These are phyloP conservation scores for Taxillus chinensis DNA, from an alignment of 164 flowering plant genomes.

Conservation along the genomic window DNA sequence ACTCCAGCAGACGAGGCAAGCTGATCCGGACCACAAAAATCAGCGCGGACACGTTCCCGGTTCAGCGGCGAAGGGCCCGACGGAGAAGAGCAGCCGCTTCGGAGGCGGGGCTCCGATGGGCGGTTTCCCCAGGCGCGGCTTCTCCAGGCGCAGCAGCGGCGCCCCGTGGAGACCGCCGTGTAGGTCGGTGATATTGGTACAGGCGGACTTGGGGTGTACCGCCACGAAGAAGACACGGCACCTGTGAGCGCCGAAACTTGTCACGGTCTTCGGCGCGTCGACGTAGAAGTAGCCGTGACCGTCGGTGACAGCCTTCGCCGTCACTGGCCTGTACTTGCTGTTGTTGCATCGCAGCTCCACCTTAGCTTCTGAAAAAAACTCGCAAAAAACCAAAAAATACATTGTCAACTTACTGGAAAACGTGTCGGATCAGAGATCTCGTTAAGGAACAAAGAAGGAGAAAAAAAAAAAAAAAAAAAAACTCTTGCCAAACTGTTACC, in stretches of 20 bases:
- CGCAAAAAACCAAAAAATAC: neutral
- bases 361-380: conserved; percentile 34
- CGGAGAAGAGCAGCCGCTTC: conserved; percentile 24
- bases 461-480: too few relatives aligned
- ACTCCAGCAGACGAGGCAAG: neutral
- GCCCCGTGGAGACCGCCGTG: conserved; percentile 40
- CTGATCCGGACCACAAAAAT: neutral
- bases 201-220: conserved; percentile 17
- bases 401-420: too few relatives aligned
- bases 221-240: conserved; percentile 43
- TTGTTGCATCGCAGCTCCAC: conserved; percentile 53
- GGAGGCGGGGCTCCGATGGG: neutral
- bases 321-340: conserved; percentile 20
- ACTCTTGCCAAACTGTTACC: conserved; percentile 22
- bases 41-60: conserved; percentile 21
- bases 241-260: conserved; percentile 31
- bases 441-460: too few relatives aligned
- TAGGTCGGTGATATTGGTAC: conserved; percentile 33
- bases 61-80: conserved; percentile 57
- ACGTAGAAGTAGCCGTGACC: conserved; percentile 65
- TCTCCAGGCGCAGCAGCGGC: conserved; percentile 16
- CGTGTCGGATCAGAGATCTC: too few relatives aligned
- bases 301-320: conserved; percentile 33
- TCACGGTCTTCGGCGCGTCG: conserved; percentile 32
- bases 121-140: conserved; percentile 2